Conservation (phyloP, 108 stramenopile species). For the Asterionellopsis glacialis region DNA sequence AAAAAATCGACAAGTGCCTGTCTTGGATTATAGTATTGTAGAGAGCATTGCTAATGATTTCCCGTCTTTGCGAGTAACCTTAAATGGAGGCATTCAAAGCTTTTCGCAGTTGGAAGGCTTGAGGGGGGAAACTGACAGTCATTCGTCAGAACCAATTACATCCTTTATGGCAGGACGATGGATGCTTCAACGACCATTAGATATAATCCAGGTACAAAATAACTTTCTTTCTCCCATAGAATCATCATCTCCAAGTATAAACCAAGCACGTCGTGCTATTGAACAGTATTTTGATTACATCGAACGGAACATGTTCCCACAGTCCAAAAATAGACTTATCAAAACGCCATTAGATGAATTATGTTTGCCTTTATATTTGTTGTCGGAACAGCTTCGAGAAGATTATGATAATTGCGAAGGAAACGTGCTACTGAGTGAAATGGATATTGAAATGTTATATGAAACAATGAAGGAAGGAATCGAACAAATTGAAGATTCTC, state of each 20-base stretch:
- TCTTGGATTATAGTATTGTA: conserved; percentile 38
- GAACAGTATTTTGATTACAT: conserved; percentile 31
- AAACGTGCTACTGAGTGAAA: conserved; percentile 2
- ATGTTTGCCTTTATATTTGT: conserved; percentile 39
- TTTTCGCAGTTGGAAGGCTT: conserved; percentile 21
- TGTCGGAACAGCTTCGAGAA: conserved; percentile 36
- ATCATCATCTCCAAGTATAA: neutral
- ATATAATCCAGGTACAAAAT: conserved; percentile 21
- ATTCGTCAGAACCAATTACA: conserved; percentile 9
- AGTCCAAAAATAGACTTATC: conserved; percentile 6
- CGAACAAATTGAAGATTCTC: conserved; percentile 17
- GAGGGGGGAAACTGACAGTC: neutral
- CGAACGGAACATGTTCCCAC: neutral
- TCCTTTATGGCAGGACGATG: conserved; percentile 45
- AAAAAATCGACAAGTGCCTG: conserved; percentile 44
- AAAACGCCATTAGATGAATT: conserved; percentile 18
- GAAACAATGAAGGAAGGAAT: conserved; percentile 9
- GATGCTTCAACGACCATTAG: conserved; percentile 36
- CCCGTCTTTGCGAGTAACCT: conserved; percentile 26
- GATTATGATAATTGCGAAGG: conserved; percentile 30
- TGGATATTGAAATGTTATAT: conserved; percentile 7
- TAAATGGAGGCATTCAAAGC: conserved; percentile 45
- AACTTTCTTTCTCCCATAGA: neutral
- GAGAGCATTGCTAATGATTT: conserved; percentile 33
- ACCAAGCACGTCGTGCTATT: conserved; percentile 1